Evolutionary conservation across 2,329 filamentous ascomycete species (phyloP), one percentile per base, ranked within the genome.

Genomic region (Neopestalotiopsis clavispora): DNA sequence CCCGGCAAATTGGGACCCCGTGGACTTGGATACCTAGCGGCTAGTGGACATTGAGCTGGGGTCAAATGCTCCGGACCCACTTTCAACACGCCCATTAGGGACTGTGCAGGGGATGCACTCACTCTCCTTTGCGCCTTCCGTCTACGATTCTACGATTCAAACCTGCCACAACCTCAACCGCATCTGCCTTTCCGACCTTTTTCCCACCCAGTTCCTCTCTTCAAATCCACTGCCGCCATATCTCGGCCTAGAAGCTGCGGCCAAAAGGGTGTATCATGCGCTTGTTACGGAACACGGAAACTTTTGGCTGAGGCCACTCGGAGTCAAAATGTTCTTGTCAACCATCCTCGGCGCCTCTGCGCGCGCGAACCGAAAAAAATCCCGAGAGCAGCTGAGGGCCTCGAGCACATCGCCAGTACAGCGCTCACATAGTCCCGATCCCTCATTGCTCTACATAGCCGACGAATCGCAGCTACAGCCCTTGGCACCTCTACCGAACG

Each of bases 381-480:
- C 52, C 17, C 42, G 52, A 32, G 23, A 45, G 17, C n/a, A 42
- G 34, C 13, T n/a, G 17, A 69, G 68, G 42, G 67, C 68, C 65
- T 28, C 23, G 23, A 72, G 74, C 28, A 57, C 68, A 40, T 72
- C 73, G 23, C 71, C 68, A 4, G 71, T 72, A 45, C 73, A 60
- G 23, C 69, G 67, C n/a, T 70, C 72, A 5, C 74, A 65, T 52
- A 68, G 70, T 20, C 49, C 61, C 69, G 76, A 78, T 49, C 67
- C 66, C 49, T 52, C 69, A 23, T 69, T 70, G 69, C 83, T 84
- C 60, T 89, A 85, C 76, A 88, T 91, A 72, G 80, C 82, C 74
- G 86, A 89, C 70, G 86, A 88, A 71, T 77, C 84, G 40, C 85
- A 91, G 74, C 82, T 91, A 32, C 78, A 77, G 23, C 82, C 82